Base-by-base conservation (phyloP, 2,329 filamentous ascomycete species). In the Aureobasidium pullulans region DNA sequence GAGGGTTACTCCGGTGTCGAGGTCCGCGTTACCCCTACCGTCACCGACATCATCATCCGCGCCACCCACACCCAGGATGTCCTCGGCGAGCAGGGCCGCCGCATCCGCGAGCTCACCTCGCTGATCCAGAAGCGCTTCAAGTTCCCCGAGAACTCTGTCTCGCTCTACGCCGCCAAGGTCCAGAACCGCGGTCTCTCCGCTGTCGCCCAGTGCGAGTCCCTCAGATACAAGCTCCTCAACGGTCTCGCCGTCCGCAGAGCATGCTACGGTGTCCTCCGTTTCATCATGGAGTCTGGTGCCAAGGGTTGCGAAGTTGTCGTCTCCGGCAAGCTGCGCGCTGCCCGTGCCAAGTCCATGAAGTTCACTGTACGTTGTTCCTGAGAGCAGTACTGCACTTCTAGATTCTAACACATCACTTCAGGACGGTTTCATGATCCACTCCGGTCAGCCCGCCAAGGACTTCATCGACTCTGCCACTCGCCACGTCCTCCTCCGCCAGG, bases 71-170 rank as follows among this genome's bases (percentile, higher is more conserved):
- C 94, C 76, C 94, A 99, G 84, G 95, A 99, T 84, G 95, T 99
- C 71, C 90, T 99, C 75, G 94, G 94, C 76, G 94, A 99, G 88
- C 94, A 99, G 86, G 94, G 94, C 75, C 92, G 94, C 83, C 90
- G 94, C 83, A 99, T 99, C 81, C 93, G 94, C 79, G 94, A 99
- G 86, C 91, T 99, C 81, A 99, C 94, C 77, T 96, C 91, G 75
- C 88, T 99, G 77, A 99, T 99, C 85, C 95, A 99, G 85, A 97
- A 99, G 89, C 92, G 94, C 77, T 99, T 99, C 90, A 96, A 96
- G 86, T 99, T 99, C 88, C 93, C 94, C 81, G 93, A 97, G 84
- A 97, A 97, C 89, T 95, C 89, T 72, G 94, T 99, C 78, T 97
- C 94, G 69, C 91, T 99, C 76, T 99, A 99, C 80, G 94, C 94